These are phyloP conservation scores for Gymnopilus dilepis DNA, from an alignment of 768 basidiomycete species.

Conservation along the genomic window DNA sequence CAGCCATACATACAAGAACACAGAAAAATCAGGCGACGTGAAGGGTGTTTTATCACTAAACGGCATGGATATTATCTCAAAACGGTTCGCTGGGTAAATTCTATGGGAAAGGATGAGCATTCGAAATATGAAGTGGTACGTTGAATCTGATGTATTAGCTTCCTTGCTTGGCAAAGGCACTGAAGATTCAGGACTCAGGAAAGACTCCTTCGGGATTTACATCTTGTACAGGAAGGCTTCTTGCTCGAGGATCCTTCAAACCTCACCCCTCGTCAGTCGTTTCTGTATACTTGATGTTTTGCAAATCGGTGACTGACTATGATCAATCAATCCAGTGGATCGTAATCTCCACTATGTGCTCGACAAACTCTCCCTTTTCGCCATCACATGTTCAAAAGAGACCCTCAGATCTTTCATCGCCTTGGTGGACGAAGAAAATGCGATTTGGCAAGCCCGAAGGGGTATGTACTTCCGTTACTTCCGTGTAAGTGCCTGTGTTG, in stretches of 20 bases:
- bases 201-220: neutral
- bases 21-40: neutral
- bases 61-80: neutral
- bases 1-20: neutral
- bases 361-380: conserved; percentile 19
- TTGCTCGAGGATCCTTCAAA: conserved; percentile 2
- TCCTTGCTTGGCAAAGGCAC: neutral
- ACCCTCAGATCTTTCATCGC: conserved; percentile 15
- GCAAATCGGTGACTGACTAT: neutral
- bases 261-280: conserved; percentile 9
- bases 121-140: neutral
- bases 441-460: neutral
- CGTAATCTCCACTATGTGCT: conserved; percentile 18
- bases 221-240: neutral
- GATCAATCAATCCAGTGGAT: conserved; percentile 20
- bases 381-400: conserved; percentile 19
- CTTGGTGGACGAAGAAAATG: conserved; percentile 14
- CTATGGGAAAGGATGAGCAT: neutral
- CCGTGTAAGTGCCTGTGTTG: neutral
- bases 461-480: conserved; percentile 5
- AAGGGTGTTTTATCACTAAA: neutral
- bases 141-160: neutral
- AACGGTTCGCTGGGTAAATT: neutral
- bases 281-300: neutral
- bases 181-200: conserved; percentile 9